These are phyloP conservation scores for Anaeromyces robustus DNA, from an alignment of 192 early-diverging fungal species.

Conservation along the genomic window DNA sequence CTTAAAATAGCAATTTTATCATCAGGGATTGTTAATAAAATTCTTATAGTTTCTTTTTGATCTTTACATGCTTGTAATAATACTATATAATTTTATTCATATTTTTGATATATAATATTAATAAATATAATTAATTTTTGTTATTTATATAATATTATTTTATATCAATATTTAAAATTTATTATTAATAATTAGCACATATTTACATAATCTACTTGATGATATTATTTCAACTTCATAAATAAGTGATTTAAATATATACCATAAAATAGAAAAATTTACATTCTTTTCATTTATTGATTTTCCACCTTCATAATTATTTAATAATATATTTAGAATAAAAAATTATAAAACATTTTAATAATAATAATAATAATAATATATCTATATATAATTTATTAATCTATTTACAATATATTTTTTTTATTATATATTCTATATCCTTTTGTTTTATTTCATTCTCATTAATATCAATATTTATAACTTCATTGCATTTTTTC, in stretches of 20 bases:
- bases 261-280: not conserved
- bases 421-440: not conserved
- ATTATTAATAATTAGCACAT: too few species aligned
- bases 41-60: not conserved
- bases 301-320: not conserved
- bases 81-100: not conserved
- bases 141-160: too few species aligned
- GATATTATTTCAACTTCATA: not conserved
- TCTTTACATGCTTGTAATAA: not conserved
- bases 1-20: not conserved
- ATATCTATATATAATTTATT: too few species aligned
- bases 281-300: not conserved
- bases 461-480: not conserved
- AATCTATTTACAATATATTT: not conserved
- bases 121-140: too few species aligned
- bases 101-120: too few species aligned
- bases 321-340: too few species aligned
- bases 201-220: not conserved
- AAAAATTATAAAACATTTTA: too few species aligned
- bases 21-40: not conserved
- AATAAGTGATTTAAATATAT: not conserved
- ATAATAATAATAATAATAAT: too few species aligned
- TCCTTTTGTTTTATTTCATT: not conserved
- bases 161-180: too few species aligned
- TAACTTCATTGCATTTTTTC: not conserved